These are phyloP conservation scores for Westerdykella ornata DNA, from an alignment of 2,329 filamentous ascomycete genomes.

Conservation along the genomic window DNA sequence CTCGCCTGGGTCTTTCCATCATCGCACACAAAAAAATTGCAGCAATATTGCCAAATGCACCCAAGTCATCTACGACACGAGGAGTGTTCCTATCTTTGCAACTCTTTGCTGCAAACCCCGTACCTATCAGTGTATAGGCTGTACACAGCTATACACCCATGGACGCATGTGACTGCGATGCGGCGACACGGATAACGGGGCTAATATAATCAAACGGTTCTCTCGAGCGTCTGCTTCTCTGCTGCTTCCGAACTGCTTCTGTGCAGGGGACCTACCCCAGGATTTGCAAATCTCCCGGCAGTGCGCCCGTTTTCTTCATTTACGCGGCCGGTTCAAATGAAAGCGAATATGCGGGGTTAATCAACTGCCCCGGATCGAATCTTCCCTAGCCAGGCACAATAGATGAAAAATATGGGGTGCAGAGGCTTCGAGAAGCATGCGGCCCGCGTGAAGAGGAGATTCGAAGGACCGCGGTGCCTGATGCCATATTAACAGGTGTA, in stretches of 20 bases:
- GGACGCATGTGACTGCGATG: too few relatives aligned
- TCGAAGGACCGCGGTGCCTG: not conserved
- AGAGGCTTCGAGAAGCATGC: conserved; percentile 25
- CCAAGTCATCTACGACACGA: too few relatives aligned
- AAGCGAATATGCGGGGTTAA: conserved; percentile 26
- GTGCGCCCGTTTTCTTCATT: conserved; percentile 11
- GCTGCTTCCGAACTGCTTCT: conserved; percentile 11
- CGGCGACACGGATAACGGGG: too few relatives aligned
- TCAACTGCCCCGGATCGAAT: conserved; percentile 14
- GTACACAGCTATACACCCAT: too few relatives aligned
- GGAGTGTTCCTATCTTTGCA: too few relatives aligned
- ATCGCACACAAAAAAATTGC: too few relatives aligned
- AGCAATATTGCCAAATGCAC: too few relatives aligned
- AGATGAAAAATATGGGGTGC: conserved; percentile 30
- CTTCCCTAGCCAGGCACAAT: conserved; percentile 18
- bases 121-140: too few relatives aligned
- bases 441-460: conserved; percentile 1
- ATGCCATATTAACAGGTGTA: conserved; percentile 14
- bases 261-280: conserved; percentile 26
- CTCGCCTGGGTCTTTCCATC: too few relatives aligned
- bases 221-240: conserved; percentile 1
- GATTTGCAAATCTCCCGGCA: conserved; percentile 28
- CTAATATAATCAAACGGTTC: too few relatives aligned
- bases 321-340: conserved; percentile 21
- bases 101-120: too few relatives aligned